Base-by-base conservation (phyloP, 208 protist genomes). In the Leishmania lainsoni region DNA sequence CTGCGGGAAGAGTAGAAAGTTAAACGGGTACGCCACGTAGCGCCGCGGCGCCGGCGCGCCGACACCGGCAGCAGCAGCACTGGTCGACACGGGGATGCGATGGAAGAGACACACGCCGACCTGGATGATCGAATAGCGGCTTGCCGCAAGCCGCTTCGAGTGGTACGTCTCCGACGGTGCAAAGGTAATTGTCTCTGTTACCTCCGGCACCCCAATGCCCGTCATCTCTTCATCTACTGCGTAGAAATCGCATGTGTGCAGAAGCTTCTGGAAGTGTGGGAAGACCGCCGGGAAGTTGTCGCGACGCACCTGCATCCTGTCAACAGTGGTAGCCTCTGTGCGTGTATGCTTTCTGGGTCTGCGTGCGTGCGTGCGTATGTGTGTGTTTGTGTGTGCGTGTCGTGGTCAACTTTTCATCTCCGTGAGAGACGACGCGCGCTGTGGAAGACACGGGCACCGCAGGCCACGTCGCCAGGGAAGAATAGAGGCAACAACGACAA, bases 161-260 rank as follows among this genome's bases (percentile, higher is more conserved):
- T 76, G 49, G 76, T 97, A 97, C 69, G 75, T 81, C 72, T 94
- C 90, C 45, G 89, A 78, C n/a, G 91, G 87, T 9, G 84, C 76
- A 68, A 91, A 88, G n/a, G 88, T 91, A 61, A 93, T 91, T 63
- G 45, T 83, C 78, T 96, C 93, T 42, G 88, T 83, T 72, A 90
- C 52, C 48, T 93, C 89, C 26, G 87, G 63, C 56, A 88, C 85
- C 74, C 82, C 92, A 56, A 96, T 96, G 29, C 94, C 94, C 29
- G 94, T 96, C 94, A 97, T 96, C 84, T 97, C 94, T 81, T 95
- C 92, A 83, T 97, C 94, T 76, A 97, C 81, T 10, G 94, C 92
- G 77, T 94, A 94, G 79, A 97, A 97, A 65, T 95, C 92, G 68
- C 92, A 96, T 48, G 78, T 91, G 68, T 85, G 29, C 52, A 97